These are phyloP conservation scores for Wallacemonas sp. DNA, from an alignment of 208 protist species.

Conservation along the genomic window DNA sequence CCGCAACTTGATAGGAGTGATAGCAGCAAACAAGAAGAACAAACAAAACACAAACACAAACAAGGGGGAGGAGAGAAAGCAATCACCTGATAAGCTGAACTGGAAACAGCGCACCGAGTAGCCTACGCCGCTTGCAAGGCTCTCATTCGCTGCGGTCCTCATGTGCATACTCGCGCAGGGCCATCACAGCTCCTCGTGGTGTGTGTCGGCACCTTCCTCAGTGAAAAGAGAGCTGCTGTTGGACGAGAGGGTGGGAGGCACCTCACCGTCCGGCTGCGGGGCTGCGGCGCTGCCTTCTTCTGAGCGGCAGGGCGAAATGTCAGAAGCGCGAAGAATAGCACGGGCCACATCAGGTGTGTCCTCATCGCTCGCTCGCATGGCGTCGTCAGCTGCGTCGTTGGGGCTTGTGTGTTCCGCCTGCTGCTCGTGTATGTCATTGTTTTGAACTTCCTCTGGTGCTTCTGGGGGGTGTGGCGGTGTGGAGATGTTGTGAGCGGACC, in stretches of 20 bases:
- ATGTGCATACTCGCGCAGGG: not conserved
- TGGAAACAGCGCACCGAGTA: too few species aligned
- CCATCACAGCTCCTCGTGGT: not conserved
- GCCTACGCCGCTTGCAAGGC: too few species aligned
- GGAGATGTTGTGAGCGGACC: not conserved
- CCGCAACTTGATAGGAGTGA: too few species aligned
- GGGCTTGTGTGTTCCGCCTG: too few species aligned
- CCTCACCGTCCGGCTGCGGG: too few species aligned
- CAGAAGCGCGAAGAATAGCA: not conserved
- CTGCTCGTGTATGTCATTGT: too few species aligned
- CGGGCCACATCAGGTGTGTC: not conserved
- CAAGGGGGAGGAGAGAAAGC: not conserved
- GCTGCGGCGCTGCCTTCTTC: conserved; percentile 1
- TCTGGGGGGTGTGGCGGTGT: not conserved
- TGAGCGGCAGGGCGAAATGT: not conserved
- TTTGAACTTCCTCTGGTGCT: too few species aligned
- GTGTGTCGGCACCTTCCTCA: not conserved
- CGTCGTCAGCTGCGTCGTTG: too few species aligned
- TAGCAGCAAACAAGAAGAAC: too few species aligned
- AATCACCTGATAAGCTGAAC: too few species aligned
- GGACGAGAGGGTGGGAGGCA: too few species aligned
- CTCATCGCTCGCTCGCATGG: not conserved
- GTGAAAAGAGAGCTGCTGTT: conserved; percentile 1
- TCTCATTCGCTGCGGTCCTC: not conserved
- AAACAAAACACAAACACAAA: not conserved